phyloP scores from a whole-genome alignment of 2,329 filamentous ascomycete species.

The Xylaria sp. region DNA sequence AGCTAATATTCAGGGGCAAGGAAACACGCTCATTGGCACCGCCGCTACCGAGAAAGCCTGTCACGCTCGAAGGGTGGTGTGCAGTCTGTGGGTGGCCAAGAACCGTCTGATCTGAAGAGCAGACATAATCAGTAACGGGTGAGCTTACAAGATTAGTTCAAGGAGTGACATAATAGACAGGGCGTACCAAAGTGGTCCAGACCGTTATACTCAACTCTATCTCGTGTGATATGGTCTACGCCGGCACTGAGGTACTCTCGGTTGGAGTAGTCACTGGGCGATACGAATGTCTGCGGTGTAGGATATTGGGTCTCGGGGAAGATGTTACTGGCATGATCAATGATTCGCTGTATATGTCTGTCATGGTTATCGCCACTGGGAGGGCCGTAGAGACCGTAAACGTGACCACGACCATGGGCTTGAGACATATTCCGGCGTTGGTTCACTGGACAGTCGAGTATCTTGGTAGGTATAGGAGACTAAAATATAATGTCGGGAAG shows the following conservation, averaged over 20 bases:
- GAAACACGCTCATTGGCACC: constrained; percentile 31
- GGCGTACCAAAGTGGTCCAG: constrained; percentile 41
- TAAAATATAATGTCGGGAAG: background rate
- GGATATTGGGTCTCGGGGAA: constrained; percentile 27
- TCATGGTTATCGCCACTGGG: constrained; percentile 29
- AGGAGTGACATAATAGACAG: background rate
- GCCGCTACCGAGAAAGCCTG: constrained; percentile 1
- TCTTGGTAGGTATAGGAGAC: background rate
- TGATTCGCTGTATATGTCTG: constrained; percentile 40
- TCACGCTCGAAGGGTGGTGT: constrained; percentile 1
- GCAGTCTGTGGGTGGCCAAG: constrained; percentile 29
- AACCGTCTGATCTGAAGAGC: constrained; percentile 34
- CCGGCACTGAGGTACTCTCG: constrained; percentile 8
- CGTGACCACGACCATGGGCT: constrained; percentile 20
- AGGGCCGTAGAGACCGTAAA: constrained; percentile 34
- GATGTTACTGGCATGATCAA: constrained; percentile 36
- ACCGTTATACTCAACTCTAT: constrained; percentile 14
- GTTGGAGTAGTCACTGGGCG: background rate
- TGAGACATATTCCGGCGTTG: constrained; percentile 31
- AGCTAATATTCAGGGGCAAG: constrained; percentile 24
- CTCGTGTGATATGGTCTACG: background rate
- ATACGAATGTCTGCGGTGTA: constrained; percentile 14
- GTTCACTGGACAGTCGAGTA: background rate
- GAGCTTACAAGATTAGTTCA: background rate
- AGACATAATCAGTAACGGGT: background rate